Base-by-base conservation (phyloP, 768 basidiomycete genomes). In the Hemileccinum impolitum region DNA sequence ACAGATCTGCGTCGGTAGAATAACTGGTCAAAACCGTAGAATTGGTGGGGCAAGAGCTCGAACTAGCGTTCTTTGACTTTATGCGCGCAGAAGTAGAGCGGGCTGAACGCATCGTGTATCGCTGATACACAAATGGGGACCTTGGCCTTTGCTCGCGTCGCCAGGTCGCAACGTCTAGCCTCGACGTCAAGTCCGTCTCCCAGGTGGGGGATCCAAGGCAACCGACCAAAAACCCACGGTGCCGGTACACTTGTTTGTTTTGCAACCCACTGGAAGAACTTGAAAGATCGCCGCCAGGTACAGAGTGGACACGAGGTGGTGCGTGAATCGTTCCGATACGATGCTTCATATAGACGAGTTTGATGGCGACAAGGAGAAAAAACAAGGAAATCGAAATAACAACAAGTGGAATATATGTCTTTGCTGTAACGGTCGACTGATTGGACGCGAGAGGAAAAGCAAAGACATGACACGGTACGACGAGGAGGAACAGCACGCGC, bases 161-260 rank as follows among this genome's bases (percentile, higher is more conserved):
- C 51, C 55, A 52, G 26, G 42, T 10, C 13, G 45, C 42, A 2
- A 26, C 35, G 44, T 52, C 43, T 38, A 63, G 28, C 14, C 45
- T 54, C 14, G 61, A 53, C n/a, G 45, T 46, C 34, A 58, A 39
- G 12, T 26, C 45, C 2, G 61, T 63, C 48, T 67, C 66, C 65
- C 67, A 69, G n/a, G 50, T 15, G 25, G 66, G 66, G 12, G 67
- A 69, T 25, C 66, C 66, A 13, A 67, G 53, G 42, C 54, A 69
- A 7, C 66, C 67, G 12, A 67, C 54, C 39, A 63, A 36, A 23
- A 69, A 30, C 2, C 55, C 61, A 6, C 53, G 45, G 13, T 43
- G 35, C 11, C 41, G 38, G 44, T 39, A 26, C 23, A 18, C 44
- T 23, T 5, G 26, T 11, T 63, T 54, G 35, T 39, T 30, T 51